phyloP scores from a whole-genome alignment of 129 eudicot species.

The sunflower (Helianthus annuus) region HanXRQr2.0-SUNRISE NC_035437.2:83430106-83430605 shows the following conservation, averaged over 20 bases:
- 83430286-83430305: conserved; percentile 86
- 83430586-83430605: conserved; percentile 46
- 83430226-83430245: no score
- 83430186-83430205: no score
- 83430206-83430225: no score
- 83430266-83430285: no score
- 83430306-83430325: conserved; percentile 65
- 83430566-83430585: conserved; percentile 38
- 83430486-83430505: no score
- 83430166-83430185: no score
- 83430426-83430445: background rate
- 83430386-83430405: conserved; percentile 58
- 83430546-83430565: background rate
- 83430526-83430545: background rate
- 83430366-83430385: conserved; percentile 64
- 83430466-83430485: background rate
- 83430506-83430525: background rate
- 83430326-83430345: conserved; percentile 85
- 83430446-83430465: background rate
- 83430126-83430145: no score
- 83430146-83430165: no score
- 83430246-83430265: no score
- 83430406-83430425: conserved; percentile 3
- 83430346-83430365: conserved; percentile 89
- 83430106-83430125: no score